Base-by-base conservation (phyloP, 805 yeast genomes). In the Brettanomyces naardenensis region DNA sequence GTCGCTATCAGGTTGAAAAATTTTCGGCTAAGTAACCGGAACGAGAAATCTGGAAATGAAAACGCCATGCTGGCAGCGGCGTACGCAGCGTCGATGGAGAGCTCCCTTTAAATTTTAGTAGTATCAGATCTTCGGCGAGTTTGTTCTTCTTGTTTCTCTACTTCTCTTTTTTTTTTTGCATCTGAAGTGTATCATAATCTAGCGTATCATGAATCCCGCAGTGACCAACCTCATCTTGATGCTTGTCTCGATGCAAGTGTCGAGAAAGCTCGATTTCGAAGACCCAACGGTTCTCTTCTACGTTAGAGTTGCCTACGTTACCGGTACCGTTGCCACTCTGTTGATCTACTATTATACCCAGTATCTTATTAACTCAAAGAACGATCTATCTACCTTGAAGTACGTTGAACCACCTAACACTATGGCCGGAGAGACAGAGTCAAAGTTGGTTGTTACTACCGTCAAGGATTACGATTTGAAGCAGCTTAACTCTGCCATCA, bases 171-270 rank as follows among this genome's bases (percentile, higher is more conserved):
- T n/a, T n/a, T n/a, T n/a, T n/a, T n/a, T n/a, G n/a, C n/a, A n/a
- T n/a, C n/a, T n/a, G n/a, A n/a, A n/a, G n/a, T n/a, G n/a, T n/a
- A n/a, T n/a, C n/a, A n/a, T n/a, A n/a, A n/a, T n/a, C n/a, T n/a
- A n/a, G n/a, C n/a, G n/a, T n/a, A n/a, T n/a, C n/a, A 82, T 90
- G 92, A 87, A 86, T 61, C 92, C 97, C 32, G 94, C 95, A 48
- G 66, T 89, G 49, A 65, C 87, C 48, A 89, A 90, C 68, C 64
- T 92, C 52, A 84, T 72, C 52, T 67, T 92, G 73, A 90, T 89
- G 96, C 79, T 89, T 58, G 83, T 77, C 71, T 86, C 87, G 86
- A 90, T 89, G 95, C 96, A 88, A 65, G 83, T 88, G 46, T 78
- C 96, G 46, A 85, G 87, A 63, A 78, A 75, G 58, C 69, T 92